These are phyloP conservation scores for Trichosporon asahii DNA, from an alignment of 1,284 basidiomycete species.

Conservation along the genomic window DNA sequence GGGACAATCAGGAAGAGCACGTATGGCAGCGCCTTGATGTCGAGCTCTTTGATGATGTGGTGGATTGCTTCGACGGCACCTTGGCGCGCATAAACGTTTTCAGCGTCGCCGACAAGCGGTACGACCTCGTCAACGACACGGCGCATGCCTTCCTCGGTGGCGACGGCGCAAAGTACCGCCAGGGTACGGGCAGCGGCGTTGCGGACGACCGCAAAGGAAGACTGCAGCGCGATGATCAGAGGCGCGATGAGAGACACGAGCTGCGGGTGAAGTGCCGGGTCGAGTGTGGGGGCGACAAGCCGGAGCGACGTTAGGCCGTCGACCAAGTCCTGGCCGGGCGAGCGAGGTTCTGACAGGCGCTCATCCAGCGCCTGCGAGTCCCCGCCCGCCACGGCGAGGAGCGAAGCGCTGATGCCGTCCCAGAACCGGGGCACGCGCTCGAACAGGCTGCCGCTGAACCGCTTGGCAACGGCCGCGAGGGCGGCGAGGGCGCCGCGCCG, in stretches of 20 bases:
- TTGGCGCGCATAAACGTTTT: constrained; percentile 74
- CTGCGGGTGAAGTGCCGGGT: constrained; percentile 65
- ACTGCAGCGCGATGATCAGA: constrained; percentile 72
- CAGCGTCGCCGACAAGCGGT: constrained; percentile 78
- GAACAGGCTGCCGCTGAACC: constrained; percentile 73
- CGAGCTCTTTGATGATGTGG: constrained; percentile 88
- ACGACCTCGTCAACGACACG: constrained; percentile 80
- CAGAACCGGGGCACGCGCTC: constrained; percentile 84
- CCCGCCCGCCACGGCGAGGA: constrained; percentile 42
- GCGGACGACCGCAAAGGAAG: constrained; percentile 81
- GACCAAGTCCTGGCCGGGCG: constrained; percentile 85
- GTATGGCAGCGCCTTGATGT: constrained; percentile 93
- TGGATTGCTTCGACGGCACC: constrained; percentile 87
- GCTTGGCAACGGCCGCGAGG: constrained; percentile 70
- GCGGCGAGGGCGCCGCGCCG: constrained; percentile 80
- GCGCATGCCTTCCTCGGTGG: constrained; percentile 81
- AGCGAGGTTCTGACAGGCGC: constrained; percentile 14
- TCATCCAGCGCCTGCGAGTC: constrained; percentile 11
- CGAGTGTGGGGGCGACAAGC: constrained; percentile 72
- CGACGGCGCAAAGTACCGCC: constrained; percentile 78
- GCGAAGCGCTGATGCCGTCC: constrained; percentile 80
- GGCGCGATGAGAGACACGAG: constrained; percentile 71
- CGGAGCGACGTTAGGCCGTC: constrained; percentile 89
- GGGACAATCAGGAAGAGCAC: constrained; percentile 97
- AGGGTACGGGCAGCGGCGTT: constrained; percentile 83